phyloP scores from a whole-genome alignment of 306 rosid species.

The Senna siamea region DNA sequence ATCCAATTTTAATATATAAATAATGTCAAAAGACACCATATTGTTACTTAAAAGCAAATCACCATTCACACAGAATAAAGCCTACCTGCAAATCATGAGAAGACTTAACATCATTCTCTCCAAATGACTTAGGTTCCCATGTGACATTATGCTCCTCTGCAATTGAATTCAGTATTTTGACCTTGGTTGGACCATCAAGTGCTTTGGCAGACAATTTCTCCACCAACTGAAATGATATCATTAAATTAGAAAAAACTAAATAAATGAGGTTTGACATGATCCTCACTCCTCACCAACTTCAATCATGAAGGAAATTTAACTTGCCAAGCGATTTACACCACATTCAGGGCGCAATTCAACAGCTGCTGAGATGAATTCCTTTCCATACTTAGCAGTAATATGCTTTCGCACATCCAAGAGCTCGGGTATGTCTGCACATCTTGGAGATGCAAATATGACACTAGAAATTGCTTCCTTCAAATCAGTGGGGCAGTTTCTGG shows the following conservation, averaged over 20 bases:
- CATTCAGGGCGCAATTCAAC: constrained; percentile 88
- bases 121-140: constrained; percentile 63
- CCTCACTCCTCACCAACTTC: constrained; percentile 1
- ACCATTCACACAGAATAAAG: constrained; percentile 1
- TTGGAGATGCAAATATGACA: constrained; percentile 81
- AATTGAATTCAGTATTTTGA: constrained; percentile 58
- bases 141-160: constrained; percentile 70
- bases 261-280: constrained; percentile 25
- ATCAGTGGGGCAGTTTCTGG: constrained; percentile 85
- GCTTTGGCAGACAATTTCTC: constrained; percentile 91
- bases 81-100: constrained; percentile 54
- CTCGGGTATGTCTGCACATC: constrained; percentile 88
- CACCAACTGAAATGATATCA: constrained; percentile 64
- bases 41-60: neutral
- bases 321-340: constrained; percentile 89
- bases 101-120: constrained; percentile 42
- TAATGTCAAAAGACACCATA: constrained; percentile 27
- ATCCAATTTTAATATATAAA: constrained; percentile 57
- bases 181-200: constrained; percentile 76
- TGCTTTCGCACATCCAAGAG: constrained; percentile 78
- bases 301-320: constrained; percentile 36
- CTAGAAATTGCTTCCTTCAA: constrained; percentile 86
- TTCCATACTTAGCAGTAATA: constrained; percentile 76
- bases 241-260: constrained; percentile 21
- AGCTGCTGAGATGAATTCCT: constrained; percentile 77